A percentile compares a stretch with the other conserved stretches of the same genome.
These are phyloP conservation scores for Pyrenula aspistea DNA, from an alignment of 495 filamentous ascomycete genomes.

Conservation along the genomic window DNA sequence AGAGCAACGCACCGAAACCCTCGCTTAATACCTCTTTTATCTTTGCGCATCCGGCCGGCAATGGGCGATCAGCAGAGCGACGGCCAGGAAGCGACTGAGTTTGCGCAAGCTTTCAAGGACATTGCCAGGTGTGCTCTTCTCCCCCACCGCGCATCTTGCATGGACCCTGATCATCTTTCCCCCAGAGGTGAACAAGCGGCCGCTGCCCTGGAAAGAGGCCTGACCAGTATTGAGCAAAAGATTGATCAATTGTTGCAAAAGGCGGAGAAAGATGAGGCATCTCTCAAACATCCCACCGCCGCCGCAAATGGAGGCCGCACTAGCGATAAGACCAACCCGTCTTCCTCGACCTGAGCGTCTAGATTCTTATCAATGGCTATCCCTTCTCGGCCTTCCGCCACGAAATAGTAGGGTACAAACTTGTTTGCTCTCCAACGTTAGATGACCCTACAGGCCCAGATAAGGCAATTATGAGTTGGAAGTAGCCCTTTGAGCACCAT, in stretches of 20 bases:
- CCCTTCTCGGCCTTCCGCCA: no score
- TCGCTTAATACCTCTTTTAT: not conserved
- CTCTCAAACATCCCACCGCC: no score
- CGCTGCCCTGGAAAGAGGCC: constrained; percentile 39
- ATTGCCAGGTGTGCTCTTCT: constrained; percentile 19
- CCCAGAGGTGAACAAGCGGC: constrained; percentile 45
- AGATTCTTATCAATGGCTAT: no score
- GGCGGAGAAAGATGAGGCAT: constrained; percentile 20
- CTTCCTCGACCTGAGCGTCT: not conserved
- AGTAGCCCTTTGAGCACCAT: no score
- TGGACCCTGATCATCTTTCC: constrained; percentile 4
- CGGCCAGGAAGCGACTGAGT: not conserved
- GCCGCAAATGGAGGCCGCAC: not conserved
- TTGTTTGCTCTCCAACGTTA: no score
- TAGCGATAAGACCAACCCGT: constrained; percentile 5
- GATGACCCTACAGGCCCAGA: no score
- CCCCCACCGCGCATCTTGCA: not conserved
- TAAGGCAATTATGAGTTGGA: no score
- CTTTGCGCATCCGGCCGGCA: not conserved
- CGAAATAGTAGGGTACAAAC: no score
- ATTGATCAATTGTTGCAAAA: constrained; percentile 44
- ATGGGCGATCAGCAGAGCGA: not conserved
- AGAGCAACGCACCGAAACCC: no score
- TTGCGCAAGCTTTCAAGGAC: constrained; percentile 23
- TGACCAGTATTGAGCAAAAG: constrained; percentile 39